phyloP scores from a whole-genome alignment of 1,139 yeast genomes.

The Saccharomyces hybrid region DNA sequence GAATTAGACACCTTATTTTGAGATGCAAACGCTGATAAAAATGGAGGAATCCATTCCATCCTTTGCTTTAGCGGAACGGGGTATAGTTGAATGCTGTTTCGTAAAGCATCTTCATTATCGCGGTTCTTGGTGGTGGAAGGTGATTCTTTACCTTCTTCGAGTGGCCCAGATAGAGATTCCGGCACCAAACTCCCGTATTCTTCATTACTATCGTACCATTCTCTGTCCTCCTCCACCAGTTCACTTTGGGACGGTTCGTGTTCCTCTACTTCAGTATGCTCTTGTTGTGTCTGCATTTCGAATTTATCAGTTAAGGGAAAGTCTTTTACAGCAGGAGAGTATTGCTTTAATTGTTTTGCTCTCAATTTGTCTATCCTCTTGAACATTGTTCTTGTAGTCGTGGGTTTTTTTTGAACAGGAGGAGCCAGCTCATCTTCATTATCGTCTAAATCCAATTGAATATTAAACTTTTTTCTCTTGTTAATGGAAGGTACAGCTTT shows the following conservation, averaged over 20 bases:
- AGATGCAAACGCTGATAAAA: constrained; percentile 16
- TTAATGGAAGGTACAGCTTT: background rate
- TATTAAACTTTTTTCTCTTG: background rate
- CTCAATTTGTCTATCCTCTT: background rate
- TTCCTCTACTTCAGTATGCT: constrained; percentile 10
- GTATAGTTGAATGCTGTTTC: constrained; percentile 18
- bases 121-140: background rate
- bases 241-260: constrained; percentile 4
- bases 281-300: constrained; percentile 2
- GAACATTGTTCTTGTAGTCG: background rate
- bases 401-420: constrained; percentile 13
- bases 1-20: constrained; percentile 11
- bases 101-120: constrained; percentile 6
- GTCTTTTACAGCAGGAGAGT: background rate
- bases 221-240: constrained; percentile 19
- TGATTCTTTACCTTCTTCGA: background rate
- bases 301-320: background rate
- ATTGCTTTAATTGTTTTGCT: background rate
- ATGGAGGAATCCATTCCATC: constrained; percentile 23
- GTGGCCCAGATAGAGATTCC: constrained; percentile 9
- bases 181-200: constrained; percentile 18
- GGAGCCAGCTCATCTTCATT: constrained; percentile 11
- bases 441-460: background rate
- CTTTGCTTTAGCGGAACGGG: constrained; percentile 21
- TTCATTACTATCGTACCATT: constrained; percentile 30